A percentile compares a stretch with the other conserved stretches of the same genome.
phyloP scores from a whole-genome alignment of 176 grass and related monocot species.

The Tuctoria greenei region DNA sequence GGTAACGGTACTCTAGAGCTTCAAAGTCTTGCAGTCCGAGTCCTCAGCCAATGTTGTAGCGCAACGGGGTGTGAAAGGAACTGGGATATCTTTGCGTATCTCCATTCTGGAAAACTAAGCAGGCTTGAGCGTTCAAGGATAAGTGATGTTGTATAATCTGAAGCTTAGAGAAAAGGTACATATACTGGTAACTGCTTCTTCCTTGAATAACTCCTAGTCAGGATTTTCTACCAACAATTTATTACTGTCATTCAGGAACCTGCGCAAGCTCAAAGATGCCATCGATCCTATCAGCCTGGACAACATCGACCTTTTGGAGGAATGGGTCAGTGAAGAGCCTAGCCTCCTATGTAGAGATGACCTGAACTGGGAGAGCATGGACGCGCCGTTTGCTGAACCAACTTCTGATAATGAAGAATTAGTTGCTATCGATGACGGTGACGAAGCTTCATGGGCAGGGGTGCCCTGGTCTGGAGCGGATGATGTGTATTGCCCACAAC shows the following conservation, averaged over 20 bases:
- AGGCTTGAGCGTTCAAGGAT: slow-evolving; percentile 49
- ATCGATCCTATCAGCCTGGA: slow-evolving; percentile 57
- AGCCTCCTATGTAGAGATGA: slow-evolving; percentile 49
- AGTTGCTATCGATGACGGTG: neutral
- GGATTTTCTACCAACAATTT: neutral
- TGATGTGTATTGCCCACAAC: slow-evolving; percentile 24
- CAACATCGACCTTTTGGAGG: slow-evolving; percentile 45
- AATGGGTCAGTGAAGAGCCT: slow-evolving; percentile 61
- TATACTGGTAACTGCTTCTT: neutral
- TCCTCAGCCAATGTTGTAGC: slow-evolving; percentile 62
- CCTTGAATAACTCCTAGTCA: neutral
- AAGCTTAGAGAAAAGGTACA: slow-evolving; percentile 59
- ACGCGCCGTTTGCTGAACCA: slow-evolving; percentile 40
- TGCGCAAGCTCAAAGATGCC: slow-evolving; percentile 18
- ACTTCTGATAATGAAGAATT: slow-evolving; percentile 38
- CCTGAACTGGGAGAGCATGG: slow-evolving; percentile 52
- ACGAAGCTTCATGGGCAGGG: slow-evolving; percentile 12
- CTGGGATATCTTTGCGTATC: slow-evolving; percentile 41
- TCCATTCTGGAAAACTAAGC: slow-evolving; percentile 50
- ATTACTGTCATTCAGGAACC: slow-evolving; percentile 24
- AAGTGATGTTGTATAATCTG: slow-evolving; percentile 41
- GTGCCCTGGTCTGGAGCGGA: slow-evolving; percentile 16
- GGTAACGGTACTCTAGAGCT: slow-evolving; percentile 56
- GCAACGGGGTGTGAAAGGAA: slow-evolving; percentile 58
- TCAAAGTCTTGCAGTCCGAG: slow-evolving; percentile 49